phyloP scores from a whole-genome alignment of 2,329 filamentous ascomycete species.

The Graphilbum sp. region DNA sequence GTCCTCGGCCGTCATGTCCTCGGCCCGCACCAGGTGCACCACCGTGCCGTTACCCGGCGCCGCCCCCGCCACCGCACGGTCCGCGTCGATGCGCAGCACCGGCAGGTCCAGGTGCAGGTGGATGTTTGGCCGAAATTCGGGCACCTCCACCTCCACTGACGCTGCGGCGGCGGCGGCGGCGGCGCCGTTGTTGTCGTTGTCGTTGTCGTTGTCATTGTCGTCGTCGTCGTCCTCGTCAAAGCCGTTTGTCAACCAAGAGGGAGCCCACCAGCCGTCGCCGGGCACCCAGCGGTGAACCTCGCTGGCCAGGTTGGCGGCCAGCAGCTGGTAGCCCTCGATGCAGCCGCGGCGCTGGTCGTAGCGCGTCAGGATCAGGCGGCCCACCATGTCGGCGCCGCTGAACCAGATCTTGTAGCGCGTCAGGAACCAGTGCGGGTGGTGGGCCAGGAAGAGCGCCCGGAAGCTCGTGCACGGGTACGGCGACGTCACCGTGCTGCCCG shows the following conservation, averaged over 20 bases:
- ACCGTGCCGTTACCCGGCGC: no score
- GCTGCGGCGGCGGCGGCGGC: constrained; percentile 26
- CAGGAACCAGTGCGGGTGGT: constrained; percentile 76
- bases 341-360: constrained; percentile 58
- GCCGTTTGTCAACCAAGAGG: no score
- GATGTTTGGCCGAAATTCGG: constrained; percentile 54
- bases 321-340: constrained; percentile 66
- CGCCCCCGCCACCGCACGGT: no score
- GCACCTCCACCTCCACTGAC: constrained; percentile 41
- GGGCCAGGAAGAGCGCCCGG: constrained; percentile 53
- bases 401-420: constrained; percentile 75
- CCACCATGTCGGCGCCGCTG: constrained; percentile 53
- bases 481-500: constrained; percentile 32
- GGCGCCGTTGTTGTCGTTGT: constrained; percentile 47
- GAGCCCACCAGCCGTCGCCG: no score
- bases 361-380: constrained; percentile 58
- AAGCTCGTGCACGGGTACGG: constrained; percentile 47
- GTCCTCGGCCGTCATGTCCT: no score
- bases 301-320: no score
- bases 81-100: no score
- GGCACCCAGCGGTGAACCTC: no score
- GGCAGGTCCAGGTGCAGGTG: constrained; percentile 61
- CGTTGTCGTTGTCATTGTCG: no score
- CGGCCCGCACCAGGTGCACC: no score
- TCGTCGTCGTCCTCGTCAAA: no score